phyloP scores from a whole-genome alignment of 2,329 filamentous ascomycete species.

The Alternaria panax region DNA sequence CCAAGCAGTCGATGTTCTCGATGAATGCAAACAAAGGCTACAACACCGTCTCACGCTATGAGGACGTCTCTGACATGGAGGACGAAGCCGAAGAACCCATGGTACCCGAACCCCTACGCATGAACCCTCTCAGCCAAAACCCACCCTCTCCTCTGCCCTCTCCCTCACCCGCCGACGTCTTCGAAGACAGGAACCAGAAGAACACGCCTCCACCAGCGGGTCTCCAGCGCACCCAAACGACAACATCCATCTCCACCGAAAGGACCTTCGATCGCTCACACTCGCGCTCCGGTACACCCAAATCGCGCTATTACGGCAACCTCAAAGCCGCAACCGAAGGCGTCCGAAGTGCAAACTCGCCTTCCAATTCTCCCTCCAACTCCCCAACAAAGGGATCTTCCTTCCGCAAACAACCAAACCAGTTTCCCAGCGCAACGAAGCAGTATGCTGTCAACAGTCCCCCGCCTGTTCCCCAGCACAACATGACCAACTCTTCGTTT shows the following conservation, averaged over 20 bases:
- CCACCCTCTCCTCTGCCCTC: slow-evolving; percentile 50
- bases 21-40: slow-evolving; percentile 40
- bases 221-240: slow-evolving; percentile 36
- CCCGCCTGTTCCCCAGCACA: slow-evolving; percentile 19
- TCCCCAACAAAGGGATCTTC: slow-evolving; percentile 33
- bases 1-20: slow-evolving; percentile 35
- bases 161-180: slow-evolving; percentile 18
- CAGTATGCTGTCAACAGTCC: slow-evolving; percentile 41
- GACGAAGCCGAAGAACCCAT: slow-evolving; percentile 37
- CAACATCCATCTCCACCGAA: slow-evolving; percentile 38
- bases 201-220: slow-evolving; percentile 16
- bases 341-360: slow-evolving; percentile 40
- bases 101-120: slow-evolving; percentile 54
- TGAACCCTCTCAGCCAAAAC: slow-evolving; percentile 59
- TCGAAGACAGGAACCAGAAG: slow-evolving; percentile 21
- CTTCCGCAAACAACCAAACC: slow-evolving; percentile 27
- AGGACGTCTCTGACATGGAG: slow-evolving; percentile 39
- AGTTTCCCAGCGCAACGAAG: slow-evolving; percentile 38
- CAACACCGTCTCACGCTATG: slow-evolving; percentile 36
- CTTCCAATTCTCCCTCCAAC: slow-evolving; percentile 33
- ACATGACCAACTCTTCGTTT: slow-evolving; percentile 33
- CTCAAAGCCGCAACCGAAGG: slow-evolving; percentile 53
- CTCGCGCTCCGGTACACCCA: slow-evolving; percentile 46
- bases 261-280: slow-evolving; percentile 41
- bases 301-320: slow-evolving; percentile 57